Evolutionary conservation across 2,329 filamentous ascomycete species (phyloP).

Genomic region (Xylaria sp.): DNA sequence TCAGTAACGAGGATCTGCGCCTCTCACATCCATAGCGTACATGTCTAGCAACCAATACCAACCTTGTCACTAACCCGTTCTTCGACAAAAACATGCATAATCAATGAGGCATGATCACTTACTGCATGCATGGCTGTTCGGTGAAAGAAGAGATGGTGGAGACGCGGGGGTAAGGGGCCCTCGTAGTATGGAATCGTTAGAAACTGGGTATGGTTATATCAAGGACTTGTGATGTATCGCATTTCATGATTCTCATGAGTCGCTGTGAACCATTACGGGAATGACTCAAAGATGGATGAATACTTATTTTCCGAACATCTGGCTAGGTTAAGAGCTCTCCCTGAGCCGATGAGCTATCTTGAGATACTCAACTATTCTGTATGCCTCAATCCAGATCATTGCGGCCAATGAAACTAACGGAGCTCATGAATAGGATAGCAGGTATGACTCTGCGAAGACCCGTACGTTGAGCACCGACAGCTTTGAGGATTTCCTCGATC

Average conservation of each 20-base stretch:
- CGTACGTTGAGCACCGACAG: conserved; percentile 23
- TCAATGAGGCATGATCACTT: background rate
- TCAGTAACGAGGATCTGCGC: conserved; percentile 13
- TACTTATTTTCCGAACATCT: conserved; percentile 26
- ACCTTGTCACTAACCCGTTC: background rate
- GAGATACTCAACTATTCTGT: conserved; percentile 44
- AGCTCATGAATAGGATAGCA: conserved; percentile 7
- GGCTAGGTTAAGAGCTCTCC: conserved; percentile 5
- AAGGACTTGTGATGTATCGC: background rate
- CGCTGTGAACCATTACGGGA: background rate
- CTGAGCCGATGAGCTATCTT: conserved; percentile 35
- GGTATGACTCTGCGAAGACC: background rate
- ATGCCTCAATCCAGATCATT: conserved; percentile 1
- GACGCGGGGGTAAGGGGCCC: background rate
- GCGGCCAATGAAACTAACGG: background rate
- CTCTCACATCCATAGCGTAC: background rate
- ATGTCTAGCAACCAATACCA: conserved; percentile 1
- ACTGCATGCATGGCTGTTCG: background rate
- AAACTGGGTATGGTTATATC: background rate
- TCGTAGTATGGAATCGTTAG: background rate
- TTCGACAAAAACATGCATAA: background rate
- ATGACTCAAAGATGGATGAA: conserved; percentile 21
- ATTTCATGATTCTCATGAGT: no score
- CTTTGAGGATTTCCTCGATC: conserved; percentile 37
- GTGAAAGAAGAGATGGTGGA: background rate